These are phyloP conservation scores for Umbilicaria muhlenbergii DNA, from an alignment of 495 filamentous ascomycete species.

Conservation along the genomic window DNA sequence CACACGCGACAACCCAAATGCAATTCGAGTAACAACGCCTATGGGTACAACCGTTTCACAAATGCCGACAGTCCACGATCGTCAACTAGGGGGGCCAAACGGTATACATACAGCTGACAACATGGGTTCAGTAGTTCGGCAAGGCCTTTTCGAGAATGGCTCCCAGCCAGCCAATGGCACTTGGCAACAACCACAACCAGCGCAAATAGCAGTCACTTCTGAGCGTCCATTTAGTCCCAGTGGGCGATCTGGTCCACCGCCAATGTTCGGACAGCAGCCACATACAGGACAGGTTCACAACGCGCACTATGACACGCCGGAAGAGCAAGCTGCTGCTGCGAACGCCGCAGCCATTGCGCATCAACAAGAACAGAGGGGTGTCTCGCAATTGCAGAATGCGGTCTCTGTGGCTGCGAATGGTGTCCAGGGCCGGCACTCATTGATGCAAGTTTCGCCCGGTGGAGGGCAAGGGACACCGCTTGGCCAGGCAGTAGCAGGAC, in stretches of 20 bases:
- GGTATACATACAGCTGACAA: conserved; percentile 4
- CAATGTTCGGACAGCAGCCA: conserved; percentile 10
- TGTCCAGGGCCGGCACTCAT: conserved; percentile 21
- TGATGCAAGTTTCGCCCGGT: conserved; percentile 26
- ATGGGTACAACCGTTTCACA: conserved; percentile 49
- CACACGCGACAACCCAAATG: conserved; percentile 77
- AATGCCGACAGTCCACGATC: conserved; percentile 13
- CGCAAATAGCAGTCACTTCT: conserved; percentile 19
- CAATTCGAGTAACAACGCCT: conserved; percentile 92
- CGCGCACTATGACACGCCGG: conserved; percentile 22
- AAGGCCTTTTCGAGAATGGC: conserved; percentile 11
- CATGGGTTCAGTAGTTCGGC: conserved; percentile 2
- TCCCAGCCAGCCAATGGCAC: conserved; percentile 8
- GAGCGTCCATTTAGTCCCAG: conserved; percentile 14
- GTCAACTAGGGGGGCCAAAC: conserved; percentile 5
- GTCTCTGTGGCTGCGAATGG: conserved; percentile 43
- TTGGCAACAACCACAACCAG: conserved; percentile 9
- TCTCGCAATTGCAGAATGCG: conserved; percentile 66
- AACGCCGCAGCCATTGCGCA: conserved; percentile 40
- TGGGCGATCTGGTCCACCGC: conserved; percentile 7
- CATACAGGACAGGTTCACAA: conserved; percentile 4
- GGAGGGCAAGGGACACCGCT: conserved; percentile 14
- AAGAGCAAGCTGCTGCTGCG: conserved; percentile 32
- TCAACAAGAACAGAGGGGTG: conserved; percentile 67
- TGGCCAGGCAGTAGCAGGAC: conserved; percentile 6